These are phyloP conservation scores for Nakaseomyces delphensis DNA, from an alignment of 1,139 yeast genomes.

Conservation along the genomic window DNA sequence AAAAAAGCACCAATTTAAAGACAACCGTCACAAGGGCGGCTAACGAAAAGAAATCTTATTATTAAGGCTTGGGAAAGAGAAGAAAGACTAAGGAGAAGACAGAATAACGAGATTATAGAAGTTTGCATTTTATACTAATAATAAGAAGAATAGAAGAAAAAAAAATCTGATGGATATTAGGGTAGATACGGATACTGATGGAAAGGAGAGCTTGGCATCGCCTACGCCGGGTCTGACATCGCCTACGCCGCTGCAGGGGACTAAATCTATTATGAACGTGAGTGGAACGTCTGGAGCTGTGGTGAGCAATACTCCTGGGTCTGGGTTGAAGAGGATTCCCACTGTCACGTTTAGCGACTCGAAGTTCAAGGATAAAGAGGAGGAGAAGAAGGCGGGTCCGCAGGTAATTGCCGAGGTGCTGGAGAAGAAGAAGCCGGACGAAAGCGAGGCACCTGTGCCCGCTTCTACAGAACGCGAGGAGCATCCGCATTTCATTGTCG, in stretches of 20 bases:
- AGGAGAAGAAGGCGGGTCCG: conserved; percentile 39
- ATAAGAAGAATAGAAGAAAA: neutral
- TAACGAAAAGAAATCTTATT: no score
- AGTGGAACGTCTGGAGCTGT: conserved; percentile 33
- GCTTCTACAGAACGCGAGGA: conserved; percentile 30
- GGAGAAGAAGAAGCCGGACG: no score
- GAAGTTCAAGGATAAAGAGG: conserved; percentile 19
- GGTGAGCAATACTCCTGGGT: conserved; percentile 30
- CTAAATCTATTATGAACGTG: conserved; percentile 31
- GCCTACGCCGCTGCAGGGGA: no score
- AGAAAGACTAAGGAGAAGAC: neutral
- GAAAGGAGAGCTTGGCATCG: no score
- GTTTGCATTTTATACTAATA: neutral
- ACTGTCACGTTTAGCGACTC: conserved; percentile 32
- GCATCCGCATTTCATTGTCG: conserved; percentile 75
- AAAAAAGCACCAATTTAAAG: no score
- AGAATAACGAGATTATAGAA: no score
- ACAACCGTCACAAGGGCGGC: no score
- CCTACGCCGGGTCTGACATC: no score
- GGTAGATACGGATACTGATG: no score
- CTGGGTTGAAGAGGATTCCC: conserved; percentile 31
- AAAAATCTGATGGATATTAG: neutral
- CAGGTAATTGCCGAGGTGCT: neutral
- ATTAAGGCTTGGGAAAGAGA: neutral
- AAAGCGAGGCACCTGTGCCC: neutral